Evolutionary conservation across 2,329 filamentous ascomycete species (phyloP).

Genomic region (Monosporascus sp.): DNA sequence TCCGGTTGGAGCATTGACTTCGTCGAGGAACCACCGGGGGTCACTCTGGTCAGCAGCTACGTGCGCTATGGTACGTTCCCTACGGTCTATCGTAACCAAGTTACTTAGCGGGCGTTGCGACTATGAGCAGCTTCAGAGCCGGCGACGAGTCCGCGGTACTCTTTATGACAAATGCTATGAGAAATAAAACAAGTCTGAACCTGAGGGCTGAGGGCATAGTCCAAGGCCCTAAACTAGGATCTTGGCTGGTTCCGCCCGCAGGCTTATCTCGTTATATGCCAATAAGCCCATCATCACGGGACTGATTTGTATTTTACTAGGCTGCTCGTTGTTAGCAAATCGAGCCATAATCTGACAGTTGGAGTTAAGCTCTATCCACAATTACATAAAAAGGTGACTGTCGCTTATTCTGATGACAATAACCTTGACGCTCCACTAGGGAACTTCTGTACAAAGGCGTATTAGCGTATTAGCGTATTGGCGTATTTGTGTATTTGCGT

Average conservation of each 20-base stretch:
- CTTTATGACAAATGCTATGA: background rate
- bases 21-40: no score
- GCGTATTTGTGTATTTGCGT: no score
- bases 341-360: background rate
- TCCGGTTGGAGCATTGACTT: no score
- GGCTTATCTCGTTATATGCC: background rate
- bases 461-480: no score
- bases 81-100: no score
- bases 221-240: background rate
- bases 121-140: no score
- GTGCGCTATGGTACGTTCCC: no score
- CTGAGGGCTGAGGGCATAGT: background rate
- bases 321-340: background rate
- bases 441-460: background rate
- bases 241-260: no score
- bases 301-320: background rate
- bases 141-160: no score
- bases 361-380: background rate
- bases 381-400: background rate
- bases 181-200: background rate
- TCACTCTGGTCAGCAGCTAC: no score
- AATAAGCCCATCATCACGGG: background rate
- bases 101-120: no score
- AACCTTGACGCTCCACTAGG: background rate
- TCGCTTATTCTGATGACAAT: background rate